Base-by-base conservation (phyloP, 176 grass and related monocot genomes). In the Echinochloa phyllopogon region DNA sequence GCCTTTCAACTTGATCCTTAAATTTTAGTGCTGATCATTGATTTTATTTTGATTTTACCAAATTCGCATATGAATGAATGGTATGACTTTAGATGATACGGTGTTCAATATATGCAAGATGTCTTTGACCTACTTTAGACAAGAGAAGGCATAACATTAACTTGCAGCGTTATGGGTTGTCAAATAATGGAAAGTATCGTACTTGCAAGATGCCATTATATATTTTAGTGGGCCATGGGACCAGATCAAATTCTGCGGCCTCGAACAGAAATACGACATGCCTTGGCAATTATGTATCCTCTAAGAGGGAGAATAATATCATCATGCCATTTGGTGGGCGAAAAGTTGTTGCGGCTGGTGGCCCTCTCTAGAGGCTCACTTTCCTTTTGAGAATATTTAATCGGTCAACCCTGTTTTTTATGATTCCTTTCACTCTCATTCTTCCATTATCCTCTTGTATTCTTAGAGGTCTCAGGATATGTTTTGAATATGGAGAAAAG, bases 371-470 rank as follows among this genome's bases (percentile, higher is more conserved):
- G 21, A 56, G 55, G 64, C 72, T 56, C 38, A 65, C 65, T 72
- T 76, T 77, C 57, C 21, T 72, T 72, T 86, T 14, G 25, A 52
- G 20, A 82, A 71, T 77, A 20, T 13, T 85, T 62, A 41, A 82
- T 77, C 36, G 0, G 81, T 88, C 57, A 88, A 84, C 87, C 64
- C 72, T 77, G 29, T 86, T 70, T 77, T 61, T 14, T 82, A 33
- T 70, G 55, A 64, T 89, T 82, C 63, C 74, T 49, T 67, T 69
- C 64, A 14, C 24, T 62, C 42, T 51, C 24, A 45, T 63, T 56
- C 3, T 53, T 63, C 25, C 45, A 49, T 39, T 78, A 86, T 51
- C 9, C 16, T 59, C 33, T 45, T 82, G 55, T 52, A 56, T 63
- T 10, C 37, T 65, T 77, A 39, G 20, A 75, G 13, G 24, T 56